A percentile compares a stretch with the other conserved stretches of the same genome.
Conservation (phyloP, 805 yeast genomes). For the Metschnikowia lachancei region DNA sequence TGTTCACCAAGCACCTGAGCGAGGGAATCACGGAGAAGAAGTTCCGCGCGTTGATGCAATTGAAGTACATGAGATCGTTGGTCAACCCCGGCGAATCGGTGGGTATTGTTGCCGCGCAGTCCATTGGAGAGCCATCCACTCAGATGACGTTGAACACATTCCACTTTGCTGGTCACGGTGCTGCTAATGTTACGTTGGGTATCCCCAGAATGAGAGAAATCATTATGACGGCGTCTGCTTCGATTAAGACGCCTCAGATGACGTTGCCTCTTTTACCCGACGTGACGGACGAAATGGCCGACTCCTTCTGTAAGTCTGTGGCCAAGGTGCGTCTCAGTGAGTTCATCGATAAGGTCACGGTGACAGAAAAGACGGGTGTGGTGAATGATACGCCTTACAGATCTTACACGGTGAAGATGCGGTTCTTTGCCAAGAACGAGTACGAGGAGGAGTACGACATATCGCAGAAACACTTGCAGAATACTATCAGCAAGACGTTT, state of each 20-base stretch:
- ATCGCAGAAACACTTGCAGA: conserved; percentile 71
- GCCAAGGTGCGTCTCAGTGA: conserved; percentile 84
- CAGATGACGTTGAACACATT: conserved; percentile 97
- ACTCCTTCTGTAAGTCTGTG: conserved; percentile 86
- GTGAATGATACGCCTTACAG: conserved; percentile 53
- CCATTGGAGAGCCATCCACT: conserved; percentile 98
- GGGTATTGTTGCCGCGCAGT: conserved; percentile 97
- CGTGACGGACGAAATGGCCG: conserved; percentile 84
- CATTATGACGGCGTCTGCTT: conserved; percentile 96
- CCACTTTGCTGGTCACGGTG: conserved; percentile 99
- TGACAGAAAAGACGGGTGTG: conserved; percentile 82
- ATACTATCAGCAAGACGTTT: conserved; percentile 62
- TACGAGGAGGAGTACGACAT: conserved; percentile 89
- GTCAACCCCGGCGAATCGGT: conserved; percentile 97
- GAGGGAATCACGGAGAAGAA: conserved; percentile 68
- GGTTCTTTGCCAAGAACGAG: conserved; percentile 72
- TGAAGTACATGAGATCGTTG: conserved; percentile 95
- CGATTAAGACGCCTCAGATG: conserved; percentile 99
- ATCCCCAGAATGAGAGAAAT: conserved; percentile 99
- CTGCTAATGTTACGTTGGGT: conserved; percentile 98
- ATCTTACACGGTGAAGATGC: conserved; percentile 69
- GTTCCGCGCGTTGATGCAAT: conserved; percentile 95
- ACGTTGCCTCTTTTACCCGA: conserved; percentile 78
- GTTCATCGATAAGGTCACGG: conserved; percentile 78
- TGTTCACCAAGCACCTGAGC: conserved; percentile 52